These are phyloP conservation scores for Fagus crenata DNA, from an alignment of 306 rosid species.

Conservation along the genomic window DNA sequence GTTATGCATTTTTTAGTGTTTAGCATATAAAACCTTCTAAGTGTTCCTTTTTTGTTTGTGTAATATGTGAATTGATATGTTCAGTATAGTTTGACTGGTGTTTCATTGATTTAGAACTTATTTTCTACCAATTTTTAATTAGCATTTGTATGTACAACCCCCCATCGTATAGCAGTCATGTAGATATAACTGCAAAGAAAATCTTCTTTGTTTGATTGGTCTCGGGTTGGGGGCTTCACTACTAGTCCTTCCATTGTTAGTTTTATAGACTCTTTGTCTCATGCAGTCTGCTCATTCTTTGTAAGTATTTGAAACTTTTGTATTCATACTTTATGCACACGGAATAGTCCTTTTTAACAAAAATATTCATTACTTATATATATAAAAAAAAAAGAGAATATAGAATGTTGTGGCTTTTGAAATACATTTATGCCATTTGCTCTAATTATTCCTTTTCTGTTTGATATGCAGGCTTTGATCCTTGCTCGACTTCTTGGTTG, in stretches of 20 bases:
- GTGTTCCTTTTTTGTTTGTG: background rate
- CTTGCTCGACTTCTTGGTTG: constrained; percentile 85
- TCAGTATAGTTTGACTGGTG: background rate
- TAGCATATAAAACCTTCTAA: constrained; percentile 8
- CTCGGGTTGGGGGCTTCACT: no score
- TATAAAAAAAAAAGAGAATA: background rate
- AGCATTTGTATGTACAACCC: background rate
- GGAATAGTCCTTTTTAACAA: no score
- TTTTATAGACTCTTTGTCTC: no score
- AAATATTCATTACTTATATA: no score
- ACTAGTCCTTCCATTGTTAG: no score
- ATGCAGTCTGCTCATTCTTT: no score
- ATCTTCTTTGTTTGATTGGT: background rate
- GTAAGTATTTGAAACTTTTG: no score
- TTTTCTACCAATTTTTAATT: background rate
- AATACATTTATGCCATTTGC: background rate
- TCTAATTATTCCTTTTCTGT: background rate
- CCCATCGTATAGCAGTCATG: background rate
- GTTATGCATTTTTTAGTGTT: constrained; percentile 12
- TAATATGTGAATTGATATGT: background rate
- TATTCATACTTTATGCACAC: no score
- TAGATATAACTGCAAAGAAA: background rate
- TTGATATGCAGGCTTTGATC: constrained; percentile 69
- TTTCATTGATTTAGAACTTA: background rate
- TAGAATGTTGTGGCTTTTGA: background rate